Conservation (phyloP, 2,329 filamentous ascomycete genomes). For the Botryosphaeria agaves region DNA sequence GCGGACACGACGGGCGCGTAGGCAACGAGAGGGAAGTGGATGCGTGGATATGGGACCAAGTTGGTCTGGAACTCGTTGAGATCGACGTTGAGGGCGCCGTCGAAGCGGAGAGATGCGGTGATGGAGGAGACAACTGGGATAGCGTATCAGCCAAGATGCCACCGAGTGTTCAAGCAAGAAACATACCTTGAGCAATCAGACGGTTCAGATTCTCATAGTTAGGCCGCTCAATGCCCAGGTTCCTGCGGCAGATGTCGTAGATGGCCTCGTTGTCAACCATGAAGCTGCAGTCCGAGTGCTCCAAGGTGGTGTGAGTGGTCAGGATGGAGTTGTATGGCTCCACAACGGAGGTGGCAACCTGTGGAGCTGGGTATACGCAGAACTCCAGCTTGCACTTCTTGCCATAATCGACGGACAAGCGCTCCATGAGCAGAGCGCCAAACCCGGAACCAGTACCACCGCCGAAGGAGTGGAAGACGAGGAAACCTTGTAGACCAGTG, state of each 20-base stretch:
- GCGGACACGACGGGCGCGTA: constrained; percentile 91
- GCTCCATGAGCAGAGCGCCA: constrained; percentile 96
- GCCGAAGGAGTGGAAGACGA: constrained; percentile 99
- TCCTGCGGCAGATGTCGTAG: constrained; percentile 97
- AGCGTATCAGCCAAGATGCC: constrained; percentile 1
- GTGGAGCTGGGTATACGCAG: constrained; percentile 95
- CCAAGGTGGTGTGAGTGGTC: constrained; percentile 95
- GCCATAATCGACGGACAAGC: constrained; percentile 95
- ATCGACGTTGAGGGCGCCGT: constrained; percentile 97
- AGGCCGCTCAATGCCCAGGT: constrained; percentile 91
- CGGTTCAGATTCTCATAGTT: constrained; percentile 99
- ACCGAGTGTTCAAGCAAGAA: constrained; percentile 4
- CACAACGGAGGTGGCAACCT: constrained; percentile 92
- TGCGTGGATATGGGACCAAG: constrained; percentile 94
- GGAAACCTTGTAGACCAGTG: constrained; percentile 93
- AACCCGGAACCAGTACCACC: constrained; percentile 98
- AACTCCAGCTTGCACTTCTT: constrained; percentile 99
- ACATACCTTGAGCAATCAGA: constrained; percentile 80
- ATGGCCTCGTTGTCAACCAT: constrained; percentile 99
- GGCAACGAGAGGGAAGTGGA: constrained; percentile 96
- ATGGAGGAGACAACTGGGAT: constrained; percentile 82
- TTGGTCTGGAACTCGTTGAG: constrained; percentile 99
- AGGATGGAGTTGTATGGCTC: constrained; percentile 99
- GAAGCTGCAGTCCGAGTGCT: constrained; percentile 99
- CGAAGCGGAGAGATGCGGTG: constrained; percentile 94